phyloP scores from a whole-genome alignment of 2,329 filamentous ascomycete genomes.

The Diplodia mutila region DNA sequence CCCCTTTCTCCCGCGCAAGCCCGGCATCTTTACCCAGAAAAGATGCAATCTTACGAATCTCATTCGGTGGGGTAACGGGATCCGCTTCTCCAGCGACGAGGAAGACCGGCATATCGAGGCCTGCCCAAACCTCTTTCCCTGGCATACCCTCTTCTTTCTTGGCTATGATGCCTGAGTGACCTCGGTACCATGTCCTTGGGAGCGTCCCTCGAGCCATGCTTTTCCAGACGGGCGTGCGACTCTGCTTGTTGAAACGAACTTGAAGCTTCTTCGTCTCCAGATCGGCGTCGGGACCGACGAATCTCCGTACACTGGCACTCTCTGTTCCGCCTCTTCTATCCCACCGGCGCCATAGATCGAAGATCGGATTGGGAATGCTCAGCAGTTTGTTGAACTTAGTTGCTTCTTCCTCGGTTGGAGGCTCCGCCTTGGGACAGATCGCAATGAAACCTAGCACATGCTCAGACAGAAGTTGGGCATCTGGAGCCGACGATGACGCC shows the following conservation, averaged over 20 bases:
- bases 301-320: constrained; percentile 77
- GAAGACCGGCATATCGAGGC: constrained; percentile 73
- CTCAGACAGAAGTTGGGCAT: constrained; percentile 58
- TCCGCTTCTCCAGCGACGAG: constrained; percentile 80
- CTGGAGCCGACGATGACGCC: constrained; percentile 62
- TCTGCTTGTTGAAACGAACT: constrained; percentile 78
- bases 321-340: constrained; percentile 78
- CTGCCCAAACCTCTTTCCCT: constrained; percentile 71
- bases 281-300: constrained; percentile 71
- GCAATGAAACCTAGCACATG: constrained; percentile 77
- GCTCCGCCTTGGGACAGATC: constrained; percentile 75
- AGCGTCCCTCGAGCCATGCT: constrained; percentile 77
- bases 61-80: constrained; percentile 70
- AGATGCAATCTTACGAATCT: constrained; percentile 69
- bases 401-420: constrained; percentile 60
- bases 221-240: constrained; percentile 78
- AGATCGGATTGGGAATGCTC: constrained; percentile 70
- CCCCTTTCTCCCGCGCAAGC: constrained; percentile 18
- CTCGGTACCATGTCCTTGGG: constrained; percentile 46
- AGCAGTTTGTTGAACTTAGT: constrained; percentile 61
- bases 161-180: constrained; percentile 43
- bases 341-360: constrained; percentile 76
- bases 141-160: constrained; percentile 66
- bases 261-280: constrained; percentile 69
- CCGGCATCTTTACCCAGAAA: constrained; percentile 44